Evolutionary conservation across 2,329 filamentous ascomycete genomes (phyloP).

Genomic region (Aspergillus eucalypticola): DNA sequence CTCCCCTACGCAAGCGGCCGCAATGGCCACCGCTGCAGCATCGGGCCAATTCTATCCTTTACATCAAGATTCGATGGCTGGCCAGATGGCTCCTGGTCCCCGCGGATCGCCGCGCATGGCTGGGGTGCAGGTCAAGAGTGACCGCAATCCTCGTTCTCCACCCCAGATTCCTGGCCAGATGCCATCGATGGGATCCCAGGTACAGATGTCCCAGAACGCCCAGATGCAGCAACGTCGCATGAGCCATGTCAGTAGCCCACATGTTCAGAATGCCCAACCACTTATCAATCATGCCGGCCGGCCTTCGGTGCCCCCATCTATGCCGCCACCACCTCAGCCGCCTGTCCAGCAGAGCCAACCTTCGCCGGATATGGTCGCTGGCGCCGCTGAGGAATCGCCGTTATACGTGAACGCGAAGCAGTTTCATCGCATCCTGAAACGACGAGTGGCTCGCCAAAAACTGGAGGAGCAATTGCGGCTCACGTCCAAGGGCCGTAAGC

Average conservation of each 20-base stretch:
- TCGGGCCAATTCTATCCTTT: constrained; percentile 80
- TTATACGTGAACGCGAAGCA: constrained; percentile 99
- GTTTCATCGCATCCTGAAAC: constrained; percentile 94
- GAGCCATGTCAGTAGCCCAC: constrained; percentile 74
- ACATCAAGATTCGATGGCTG: constrained; percentile 67
- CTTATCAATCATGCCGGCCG: constrained; percentile 70
- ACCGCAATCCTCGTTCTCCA: constrained; percentile 75
- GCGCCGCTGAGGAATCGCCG: constrained; percentile 81
- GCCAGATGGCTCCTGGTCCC: constrained; percentile 57
- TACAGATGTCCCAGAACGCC: constrained; percentile 56
- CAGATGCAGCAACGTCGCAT: constrained; percentile 67
- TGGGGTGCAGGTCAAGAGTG: constrained; percentile 68
- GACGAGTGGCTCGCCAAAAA: constrained; percentile 87
- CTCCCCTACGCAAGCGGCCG: constrained; percentile 81
- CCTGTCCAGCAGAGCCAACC: constrained; percentile 67
- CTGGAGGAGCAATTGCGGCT: constrained; percentile 88
- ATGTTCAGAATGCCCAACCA: constrained; percentile 70
- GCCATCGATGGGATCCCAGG: constrained; percentile 49
- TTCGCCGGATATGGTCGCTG: constrained; percentile 75
- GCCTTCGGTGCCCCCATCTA: constrained; percentile 53
- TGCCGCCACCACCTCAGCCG: constrained; percentile 56
- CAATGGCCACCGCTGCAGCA: constrained; percentile 91
- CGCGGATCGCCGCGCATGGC: constrained; percentile 74
- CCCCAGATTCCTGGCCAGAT: constrained; percentile 66
- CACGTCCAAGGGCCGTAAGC: constrained; percentile 93